Evolutionary conservation across 441 rosid genomes (phyloP).

Genomic region (Populus hybrid): DNA sequence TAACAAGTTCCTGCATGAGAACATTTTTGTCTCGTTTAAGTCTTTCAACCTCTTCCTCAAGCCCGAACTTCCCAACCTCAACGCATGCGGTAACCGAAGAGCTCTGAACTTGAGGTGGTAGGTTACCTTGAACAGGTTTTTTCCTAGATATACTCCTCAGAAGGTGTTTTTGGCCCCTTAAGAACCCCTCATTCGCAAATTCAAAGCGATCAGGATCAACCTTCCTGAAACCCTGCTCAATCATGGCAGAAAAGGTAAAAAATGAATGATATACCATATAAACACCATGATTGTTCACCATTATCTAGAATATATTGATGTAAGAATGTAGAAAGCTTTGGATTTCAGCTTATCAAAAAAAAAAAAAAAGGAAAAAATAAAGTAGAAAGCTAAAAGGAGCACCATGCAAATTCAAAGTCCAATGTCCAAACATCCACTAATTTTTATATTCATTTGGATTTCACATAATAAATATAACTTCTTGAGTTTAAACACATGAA

Average conservation of each 20-base stretch:
- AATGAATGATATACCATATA: slow-evolving; percentile 6
- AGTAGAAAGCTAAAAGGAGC: background rate
- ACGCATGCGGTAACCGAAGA: slow-evolving; percentile 38
- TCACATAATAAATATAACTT: background rate
- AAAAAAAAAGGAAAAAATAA: background rate
- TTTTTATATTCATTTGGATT: background rate
- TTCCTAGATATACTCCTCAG: slow-evolving; percentile 56
- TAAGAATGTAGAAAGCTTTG: background rate
- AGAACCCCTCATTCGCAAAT: slow-evolving; percentile 77
- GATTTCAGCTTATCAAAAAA: too few relatives aligned
- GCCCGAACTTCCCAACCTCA: slow-evolving; percentile 71
- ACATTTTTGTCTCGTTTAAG: slow-evolving; percentile 63
- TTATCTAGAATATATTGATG: background rate
- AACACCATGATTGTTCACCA: background rate
- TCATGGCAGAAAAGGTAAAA: background rate
- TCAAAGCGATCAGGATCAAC: slow-evolving; percentile 74
- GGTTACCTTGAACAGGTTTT: slow-evolving; percentile 52
- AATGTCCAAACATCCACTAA: background rate
- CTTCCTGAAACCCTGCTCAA: slow-evolving; percentile 74
- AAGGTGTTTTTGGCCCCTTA: slow-evolving; percentile 62
- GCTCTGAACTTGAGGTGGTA: slow-evolving; percentile 39
- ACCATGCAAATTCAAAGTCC: background rate
- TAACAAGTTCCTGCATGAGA: slow-evolving; percentile 64
- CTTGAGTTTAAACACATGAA: background rate
- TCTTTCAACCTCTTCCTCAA: slow-evolving; percentile 74